Conservation (phyloP, 1,284 basidiomycete species). For the Laetiporus sulphureus region DNA sequence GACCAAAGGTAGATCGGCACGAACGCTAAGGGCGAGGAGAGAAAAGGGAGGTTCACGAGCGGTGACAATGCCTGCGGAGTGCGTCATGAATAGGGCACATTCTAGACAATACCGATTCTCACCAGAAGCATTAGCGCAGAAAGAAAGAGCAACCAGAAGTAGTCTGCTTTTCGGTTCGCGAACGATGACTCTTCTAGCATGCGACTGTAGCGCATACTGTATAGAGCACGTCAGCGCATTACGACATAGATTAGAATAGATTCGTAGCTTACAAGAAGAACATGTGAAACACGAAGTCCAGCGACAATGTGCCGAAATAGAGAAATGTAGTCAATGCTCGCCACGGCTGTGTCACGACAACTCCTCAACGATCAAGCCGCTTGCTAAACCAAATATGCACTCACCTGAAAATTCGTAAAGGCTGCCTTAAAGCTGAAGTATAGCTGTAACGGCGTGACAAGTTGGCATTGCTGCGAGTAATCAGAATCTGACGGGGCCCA, state of each 20-base stretch:
- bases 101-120: constrained; percentile 21
- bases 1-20: constrained; percentile 98
- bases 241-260: background rate
- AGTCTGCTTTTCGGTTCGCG: constrained; percentile 85
- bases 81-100: constrained; percentile 2
- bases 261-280: constrained; percentile 84
- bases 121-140: constrained; percentile 82
- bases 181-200: constrained; percentile 97
- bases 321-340: constrained; percentile 87
- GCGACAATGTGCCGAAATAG: constrained; percentile 89
- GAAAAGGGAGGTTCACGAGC: constrained; percentile 84
- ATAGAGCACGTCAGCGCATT: background rate
- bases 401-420: constrained; percentile 76
- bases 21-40: constrained; percentile 84
- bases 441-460: constrained; percentile 84
- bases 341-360: constrained; percentile 69
- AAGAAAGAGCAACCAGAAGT: constrained; percentile 85
- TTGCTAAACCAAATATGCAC: too few relatives aligned
- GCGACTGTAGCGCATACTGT: constrained; percentile 90
- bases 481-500: background rate
- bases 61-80: constrained; percentile 68
- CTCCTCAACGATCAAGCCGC: too few relatives aligned
- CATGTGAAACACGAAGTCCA: constrained; percentile 96
- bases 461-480: constrained; percentile 74
- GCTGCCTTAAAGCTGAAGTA: constrained; percentile 88